phyloP scores from a whole-genome alignment of 441 rosid genomes.

The Gossypium gossypioides region DNA sequence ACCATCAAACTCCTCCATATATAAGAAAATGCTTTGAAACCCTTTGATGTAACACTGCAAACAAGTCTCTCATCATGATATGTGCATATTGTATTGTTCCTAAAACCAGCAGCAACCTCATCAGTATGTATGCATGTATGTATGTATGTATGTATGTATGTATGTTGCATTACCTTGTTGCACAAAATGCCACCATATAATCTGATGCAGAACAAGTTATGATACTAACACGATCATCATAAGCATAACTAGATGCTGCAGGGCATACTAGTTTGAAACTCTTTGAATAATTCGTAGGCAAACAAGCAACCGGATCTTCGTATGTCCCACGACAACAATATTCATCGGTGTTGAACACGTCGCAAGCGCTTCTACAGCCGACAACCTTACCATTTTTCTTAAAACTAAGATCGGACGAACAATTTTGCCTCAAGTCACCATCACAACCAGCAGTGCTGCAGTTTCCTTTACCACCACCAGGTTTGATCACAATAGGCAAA shows the following conservation, averaged over 20 bases:
- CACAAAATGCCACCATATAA: slow-evolving; percentile 46
- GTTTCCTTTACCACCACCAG: slow-evolving; percentile 36
- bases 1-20: slow-evolving; percentile 31
- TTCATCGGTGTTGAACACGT: slow-evolving; percentile 37
- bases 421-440: slow-evolving; percentile 36
- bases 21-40: slow-evolving; percentile 11
- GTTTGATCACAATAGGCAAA: slow-evolving; percentile 34
- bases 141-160: not conserved
- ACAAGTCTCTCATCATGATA: slow-evolving; percentile 31
- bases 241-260: slow-evolving; percentile 51
- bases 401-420: slow-evolving; percentile 33
- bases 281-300: slow-evolving; percentile 43
- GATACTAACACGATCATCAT: slow-evolving; percentile 33
- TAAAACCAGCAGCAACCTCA: slow-evolving; percentile 9
- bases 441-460: slow-evolving; percentile 55
- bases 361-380: slow-evolving; percentile 55
- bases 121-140: not conserved
- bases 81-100: slow-evolving; percentile 47
- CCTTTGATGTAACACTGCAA: slow-evolving; percentile 27
- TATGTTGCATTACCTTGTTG: slow-evolving; percentile 32
- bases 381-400: slow-evolving; percentile 29
- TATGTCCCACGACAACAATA: slow-evolving; percentile 46
- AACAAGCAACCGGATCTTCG: slow-evolving; percentile 27
- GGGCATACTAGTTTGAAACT: slow-evolving; percentile 52
- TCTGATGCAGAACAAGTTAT: slow-evolving; percentile 42